Base-by-base conservation (phyloP, 2,329 filamentous ascomycete species). In the Magnaporthales sp. region DNA sequence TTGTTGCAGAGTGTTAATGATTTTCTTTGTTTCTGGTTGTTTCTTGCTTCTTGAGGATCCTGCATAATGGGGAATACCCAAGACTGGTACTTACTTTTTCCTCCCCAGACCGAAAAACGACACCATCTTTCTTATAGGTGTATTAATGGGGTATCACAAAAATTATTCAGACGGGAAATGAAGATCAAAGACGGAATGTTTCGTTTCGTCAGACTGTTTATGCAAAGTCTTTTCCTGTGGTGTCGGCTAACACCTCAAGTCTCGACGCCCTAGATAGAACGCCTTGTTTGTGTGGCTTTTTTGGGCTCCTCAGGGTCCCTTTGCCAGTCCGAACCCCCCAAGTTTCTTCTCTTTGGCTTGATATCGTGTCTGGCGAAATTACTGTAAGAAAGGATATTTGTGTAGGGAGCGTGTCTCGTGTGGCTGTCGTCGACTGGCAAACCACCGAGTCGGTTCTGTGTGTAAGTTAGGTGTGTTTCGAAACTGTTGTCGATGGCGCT, bases 21-120 rank as follows among this genome's bases (percentile, higher is more conserved):
- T 4, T 26, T 5, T 26, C 24, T 58, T 58, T 58, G 13, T 11
- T 4, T 3, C n/a, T 3, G 3, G 9, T 24, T 9, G 19, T n/a
- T 56, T 26, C 11, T 58, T 58, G 54, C 54, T 58, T 58, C n/a
- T 58, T 15, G 32, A 11, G 22, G 22, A 26, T n/a, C n/a, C n/a
- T 24, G 54, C 38, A 58, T 24, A 58, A 58, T 22, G 24, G n/a
- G 7, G 54, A 22, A 69, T 30, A 63, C 62, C n/a, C n/a, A n/a
- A n/a, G n/a, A n/a, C n/a, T n/a, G n/a, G n/a, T n/a, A 80, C 83
- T 79, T 77, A 81, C 80, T 84, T 85, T 75, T 86, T 86, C 77
- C 81, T 86, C 69, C 84, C 82, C 72, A 87, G 76, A 64, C 84
- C 84, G 69, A 86, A 86, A 69, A 87, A 84, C 2, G 85, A 86